Base-by-base conservation (phyloP, 495 filamentous ascomycete genomes). In the Amphirosellinia nigrospora region DNA sequence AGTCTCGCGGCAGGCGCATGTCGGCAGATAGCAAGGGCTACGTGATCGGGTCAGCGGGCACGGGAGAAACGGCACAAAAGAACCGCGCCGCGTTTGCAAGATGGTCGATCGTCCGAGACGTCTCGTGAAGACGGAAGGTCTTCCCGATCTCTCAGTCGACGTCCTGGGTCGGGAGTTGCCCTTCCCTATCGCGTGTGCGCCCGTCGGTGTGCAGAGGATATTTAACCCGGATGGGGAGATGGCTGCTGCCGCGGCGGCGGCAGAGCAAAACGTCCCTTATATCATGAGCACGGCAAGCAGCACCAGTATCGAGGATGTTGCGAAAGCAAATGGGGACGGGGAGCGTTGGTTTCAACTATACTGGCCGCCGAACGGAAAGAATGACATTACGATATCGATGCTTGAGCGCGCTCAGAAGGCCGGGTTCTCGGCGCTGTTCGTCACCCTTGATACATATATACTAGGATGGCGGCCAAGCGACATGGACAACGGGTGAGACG, bases 311-410 rank as follows among this genome's bases (percentile, higher is more conserved):
- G 83, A 85, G 70, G 80, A 83, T 52, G 76, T 85, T 48, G 81
- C 77, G 11, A 65, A 48, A n/a, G 75, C 77, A 21, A 78, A 65
- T 41, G 72, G 66, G 4, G 56, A 67, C 5, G 79, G 62, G 16
- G 71, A 64, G 52, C 71, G 86, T 64, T 82, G 86, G 86, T 90
- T 82, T 66, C 89, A 91, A 74, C 80, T 91, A 8, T 91, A 91
- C 71, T 90, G 88, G 89, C 87, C 87, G 0, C 41, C 68, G 53
- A 55, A 70, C 3, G 75, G 79, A 19, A 80, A 87, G 63, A 80
- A 89, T 56, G 83, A 87, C 4, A 78, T 90, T 55, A 90, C 89
- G 0, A 71, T 82, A 0, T 89, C 87, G 34, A 72, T 90, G 34
- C 74, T 90, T n/a, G 79, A 82, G 16, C 84, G 89, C 13, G 89